Evolutionary conservation across 1,284 basidiomycete genomes (phyloP), one percentile per base, ranked within the genome.

Genomic region (Sporisorium iseilematis-ciliati): DNA sequence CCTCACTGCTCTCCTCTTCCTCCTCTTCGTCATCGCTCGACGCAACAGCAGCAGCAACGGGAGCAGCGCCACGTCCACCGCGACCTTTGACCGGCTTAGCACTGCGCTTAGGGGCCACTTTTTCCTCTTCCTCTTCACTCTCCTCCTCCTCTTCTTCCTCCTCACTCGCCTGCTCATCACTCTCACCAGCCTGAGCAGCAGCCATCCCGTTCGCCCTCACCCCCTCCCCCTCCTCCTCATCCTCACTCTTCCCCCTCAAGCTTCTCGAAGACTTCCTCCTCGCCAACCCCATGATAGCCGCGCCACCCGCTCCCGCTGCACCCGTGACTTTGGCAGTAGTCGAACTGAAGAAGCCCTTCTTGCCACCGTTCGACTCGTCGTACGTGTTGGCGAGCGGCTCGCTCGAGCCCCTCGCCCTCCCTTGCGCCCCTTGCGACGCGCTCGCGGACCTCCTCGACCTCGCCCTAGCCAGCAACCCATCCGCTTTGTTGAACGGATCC

Each of bases 401-500:
- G 18, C 58, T 62, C 7, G 48, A 26, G 31, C 62, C 62, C 14
- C 63, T 49, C 4, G 55, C 23, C 11, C 51, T 50, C 5, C 21
- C 10, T 29, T 8, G 5, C 8, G 29, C 5, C n/a, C n/a, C n/a
- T 10, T 42, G 58, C 6, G 59, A 43, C 26, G 43, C 59, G 41
- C 63, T 66, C 23, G 48, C n/a, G 7, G 45, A 49, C 14, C 59
- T 55, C 16, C 33, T 57, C 67, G 55, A n/a, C n/a, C n/a, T n/a
- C n/a, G 74, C 74, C 4, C 74, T 60, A 3, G 65, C 69, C n/a
- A 76, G 31, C 12, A 61, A 23, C 6, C 35, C 56, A 35, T 76
- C 74, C 2, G 74, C 74, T 40, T 76, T 65, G 6, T 56, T 56
- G 49, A 60, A 76, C 1, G 74, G 65, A 38, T 76, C 74, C 18